phyloP scores from a whole-genome alignment of 257 asterid genomes.

The Penstemon davidsonii region DNA sequence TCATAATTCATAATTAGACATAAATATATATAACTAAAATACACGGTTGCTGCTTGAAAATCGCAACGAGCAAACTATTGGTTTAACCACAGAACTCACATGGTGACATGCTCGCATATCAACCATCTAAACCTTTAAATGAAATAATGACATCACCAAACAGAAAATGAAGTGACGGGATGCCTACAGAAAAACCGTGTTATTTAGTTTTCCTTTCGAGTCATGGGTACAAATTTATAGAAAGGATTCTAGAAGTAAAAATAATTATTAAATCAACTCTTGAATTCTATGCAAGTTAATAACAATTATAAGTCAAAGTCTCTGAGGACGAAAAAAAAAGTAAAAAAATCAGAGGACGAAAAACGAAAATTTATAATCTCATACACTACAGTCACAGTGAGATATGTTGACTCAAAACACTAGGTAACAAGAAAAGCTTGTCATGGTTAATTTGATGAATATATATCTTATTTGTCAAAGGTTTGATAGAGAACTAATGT shows the following conservation, averaged over 20 bases:
- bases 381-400: neutral
- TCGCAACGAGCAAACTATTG: slow-evolving; percentile 24
- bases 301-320: neutral
- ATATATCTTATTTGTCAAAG: neutral
- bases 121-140: slow-evolving; percentile 22
- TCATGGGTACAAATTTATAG: neutral
- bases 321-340: no score
- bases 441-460: neutral
- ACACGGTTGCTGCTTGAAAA: slow-evolving; percentile 24
- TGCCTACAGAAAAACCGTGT: neutral
- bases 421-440: slow-evolving; percentile 11
- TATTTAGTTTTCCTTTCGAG: slow-evolving; percentile 1
- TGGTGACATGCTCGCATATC: slow-evolving; percentile 23
- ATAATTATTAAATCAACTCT: neutral
- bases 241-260: slow-evolving; percentile 16
- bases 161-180: neutral
- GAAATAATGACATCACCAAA: neutral
- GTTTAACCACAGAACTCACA: slow-evolving; percentile 26
- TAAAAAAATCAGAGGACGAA: no score
- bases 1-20: slow-evolving; percentile 36
- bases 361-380: no score
- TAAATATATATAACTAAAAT: slow-evolving; percentile 17
- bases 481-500: neutral
- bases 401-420: neutral
- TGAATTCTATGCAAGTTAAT: slow-evolving; percentile 9